Percentiles rank a stretch among this genome's conserved stretches.
Conservation (phyloP, 2,329 filamentous ascomycete genomes). For the Tricladium varicosporioides region DNA sequence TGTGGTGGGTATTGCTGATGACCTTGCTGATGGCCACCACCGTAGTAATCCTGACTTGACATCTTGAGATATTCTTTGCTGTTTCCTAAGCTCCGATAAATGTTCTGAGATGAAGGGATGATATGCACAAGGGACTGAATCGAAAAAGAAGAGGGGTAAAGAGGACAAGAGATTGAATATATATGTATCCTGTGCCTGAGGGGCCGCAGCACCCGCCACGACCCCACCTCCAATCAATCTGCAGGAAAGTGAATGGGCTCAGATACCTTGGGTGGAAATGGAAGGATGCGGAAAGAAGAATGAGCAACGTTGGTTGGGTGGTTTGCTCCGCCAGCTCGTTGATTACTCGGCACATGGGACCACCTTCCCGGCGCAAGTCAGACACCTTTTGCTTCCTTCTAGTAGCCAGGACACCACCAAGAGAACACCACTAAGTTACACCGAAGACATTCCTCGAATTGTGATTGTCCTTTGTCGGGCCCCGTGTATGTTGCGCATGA, state of each 20-base stretch:
- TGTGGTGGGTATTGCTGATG: constrained; percentile 4
- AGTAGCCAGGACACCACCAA: not conserved
- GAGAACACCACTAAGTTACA: not conserved
- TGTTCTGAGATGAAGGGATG: not conserved
- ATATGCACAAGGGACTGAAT: not conserved
- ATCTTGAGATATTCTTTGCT: constrained; percentile 17
- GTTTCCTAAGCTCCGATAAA: not conserved
- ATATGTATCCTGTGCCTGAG: not conserved
- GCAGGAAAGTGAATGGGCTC: not conserved
- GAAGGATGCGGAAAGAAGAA: too few species aligned
- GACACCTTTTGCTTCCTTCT: not conserved
- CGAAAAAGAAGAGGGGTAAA: not conserved
- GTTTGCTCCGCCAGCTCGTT: not conserved
- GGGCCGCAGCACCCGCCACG: not conserved
- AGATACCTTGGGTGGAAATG: not conserved
- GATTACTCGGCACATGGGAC: not conserved
- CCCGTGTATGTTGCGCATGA: not conserved
- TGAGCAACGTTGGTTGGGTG: not conserved
- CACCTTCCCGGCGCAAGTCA: not conserved
- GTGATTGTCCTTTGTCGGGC: not conserved
- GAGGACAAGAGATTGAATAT: not conserved
- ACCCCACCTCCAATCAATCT: not conserved
- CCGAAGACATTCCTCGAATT: not conserved
- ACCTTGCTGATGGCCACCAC: constrained; percentile 10
- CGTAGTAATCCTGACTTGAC: constrained; percentile 32